Evolutionary conservation across 2,329 filamentous ascomycete species (phyloP).

Genomic region (Leptographium procerum): DNA sequence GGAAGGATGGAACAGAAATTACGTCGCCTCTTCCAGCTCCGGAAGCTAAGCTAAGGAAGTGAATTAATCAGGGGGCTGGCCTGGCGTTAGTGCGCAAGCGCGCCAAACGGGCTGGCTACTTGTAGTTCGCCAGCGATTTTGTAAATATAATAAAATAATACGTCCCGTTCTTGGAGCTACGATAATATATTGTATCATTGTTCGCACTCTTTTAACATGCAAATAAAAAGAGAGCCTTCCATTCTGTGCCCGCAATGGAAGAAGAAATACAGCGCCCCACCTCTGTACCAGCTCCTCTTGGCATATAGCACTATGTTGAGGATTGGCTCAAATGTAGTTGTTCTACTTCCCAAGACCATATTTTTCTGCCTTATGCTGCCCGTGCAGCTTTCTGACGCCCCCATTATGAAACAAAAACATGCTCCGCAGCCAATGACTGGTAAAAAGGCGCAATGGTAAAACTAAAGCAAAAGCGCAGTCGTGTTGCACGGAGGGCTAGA

Average conservation of each 20-base stretch:
- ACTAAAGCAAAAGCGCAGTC: neutral
- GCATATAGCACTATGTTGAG: neutral
- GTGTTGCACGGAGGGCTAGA: slow-evolving; percentile 26
- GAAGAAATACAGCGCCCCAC: neutral
- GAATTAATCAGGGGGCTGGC: neutral
- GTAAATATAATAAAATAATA: neutral
- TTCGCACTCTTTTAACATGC: no score
- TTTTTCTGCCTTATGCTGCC: neutral
- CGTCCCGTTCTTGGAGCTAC: no score
- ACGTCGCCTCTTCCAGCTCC: neutral
- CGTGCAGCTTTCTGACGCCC: neutral
- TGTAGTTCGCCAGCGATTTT: neutral
- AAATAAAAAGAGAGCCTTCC: neutral
- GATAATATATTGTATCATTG: no score
- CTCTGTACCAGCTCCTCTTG: neutral
- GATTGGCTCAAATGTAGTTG: no score
- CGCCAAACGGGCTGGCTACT: neutral
- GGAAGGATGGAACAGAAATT: neutral
- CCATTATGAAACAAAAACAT: neutral
- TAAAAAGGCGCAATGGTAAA: neutral
- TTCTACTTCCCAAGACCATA: no score
- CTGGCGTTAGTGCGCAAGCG: neutral
- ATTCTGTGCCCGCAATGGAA: neutral
- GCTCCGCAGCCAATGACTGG: neutral
- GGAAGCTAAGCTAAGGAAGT: neutral